Base-by-base conservation (phyloP, 768 basidiomycete genomes). In the Suillus americanus region DNA sequence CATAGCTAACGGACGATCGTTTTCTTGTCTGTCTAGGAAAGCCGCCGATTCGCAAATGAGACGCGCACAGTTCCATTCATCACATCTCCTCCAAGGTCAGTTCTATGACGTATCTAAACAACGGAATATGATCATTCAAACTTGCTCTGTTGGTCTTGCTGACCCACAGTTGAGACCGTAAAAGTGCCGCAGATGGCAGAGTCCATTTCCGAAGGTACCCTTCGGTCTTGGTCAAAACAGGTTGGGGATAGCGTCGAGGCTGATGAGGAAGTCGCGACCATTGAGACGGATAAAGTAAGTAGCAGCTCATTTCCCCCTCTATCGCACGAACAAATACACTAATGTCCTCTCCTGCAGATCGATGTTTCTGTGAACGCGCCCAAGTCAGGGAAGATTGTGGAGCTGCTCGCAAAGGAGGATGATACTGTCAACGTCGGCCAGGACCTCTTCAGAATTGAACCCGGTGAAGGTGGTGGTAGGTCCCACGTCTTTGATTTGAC, bases 171-270 rank as follows among this genome's bases (percentile, higher is more conserved):
- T 64, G 91, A 96, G 79, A 94, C 90, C 62, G 86, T 98, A 68
- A 94, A 97, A 80, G 95, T 98, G 45, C 95, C 95, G 20, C 92
- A 95, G 77, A 97, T 98, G 94, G 94, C 97, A 33, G 96, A 98
- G 76, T 98, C 96, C 66, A 98, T 99, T 78, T 93, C 94, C 43
- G 97, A 99, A 77, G 97, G 97, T 41, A 99, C 97, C 5, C 82
- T 99, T 60, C 97, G 95, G 80, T 83, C 91, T 33, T 99, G 95
- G 94, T 83, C 86, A 69, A 98, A 98, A 81, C 86, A 96, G 78
- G 89, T 92, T 60, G 97, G 97, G 16, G 97, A 99, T 74, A 84
- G 81, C 64, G 95, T 99, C 63, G 86, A 89, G 74, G 89, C 82
- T 35, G 97, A 99, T 74, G 97, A 99, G 79, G 97, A 99, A 80